Evolutionary conservation across 345 rosid genomes (phyloP).

Genomic region (Mangifera indica): DNA sequence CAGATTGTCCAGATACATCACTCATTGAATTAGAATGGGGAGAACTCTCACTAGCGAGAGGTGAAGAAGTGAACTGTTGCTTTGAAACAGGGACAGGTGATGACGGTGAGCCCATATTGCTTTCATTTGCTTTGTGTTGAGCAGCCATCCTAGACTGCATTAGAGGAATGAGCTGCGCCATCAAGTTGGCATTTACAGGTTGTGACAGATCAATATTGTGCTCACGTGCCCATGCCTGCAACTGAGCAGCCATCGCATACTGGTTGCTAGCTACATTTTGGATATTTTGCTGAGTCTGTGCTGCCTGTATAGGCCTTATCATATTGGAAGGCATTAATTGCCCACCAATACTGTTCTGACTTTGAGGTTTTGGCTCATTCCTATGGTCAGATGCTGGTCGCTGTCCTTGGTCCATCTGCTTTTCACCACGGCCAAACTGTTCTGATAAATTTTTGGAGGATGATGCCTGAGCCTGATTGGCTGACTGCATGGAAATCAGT

Average conservation of each 20-base stretch:
- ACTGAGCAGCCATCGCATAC: slow-evolving; percentile 71
- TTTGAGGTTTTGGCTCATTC: slow-evolving; percentile 52
- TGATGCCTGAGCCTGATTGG: slow-evolving; percentile 75
- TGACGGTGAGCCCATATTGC: slow-evolving; percentile 46
- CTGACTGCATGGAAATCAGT: slow-evolving; percentile 63
- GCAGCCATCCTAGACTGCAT: slow-evolving; percentile 86
- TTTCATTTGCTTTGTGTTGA: slow-evolving; percentile 72
- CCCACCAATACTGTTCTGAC: slow-evolving; percentile 53
- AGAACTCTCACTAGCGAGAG: slow-evolving; percentile 65
- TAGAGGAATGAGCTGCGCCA: slow-evolving; percentile 72
- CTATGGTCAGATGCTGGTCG: slow-evolving; percentile 56
- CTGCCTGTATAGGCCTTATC: slow-evolving; percentile 67
- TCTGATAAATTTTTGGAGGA: slow-evolving; percentile 73
- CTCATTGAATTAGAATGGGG: slow-evolving; percentile 72
- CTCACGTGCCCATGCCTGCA: slow-evolving; percentile 89
- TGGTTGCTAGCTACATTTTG: slow-evolving; percentile 66
- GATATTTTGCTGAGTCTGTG: slow-evolving; percentile 54
- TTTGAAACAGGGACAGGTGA: slow-evolving; percentile 58
- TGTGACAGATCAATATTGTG: slow-evolving; percentile 83
- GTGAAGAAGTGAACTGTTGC: slow-evolving; percentile 69
- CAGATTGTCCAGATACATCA: slow-evolving; percentile 81
- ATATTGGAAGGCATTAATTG: slow-evolving; percentile 57
- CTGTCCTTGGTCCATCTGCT: slow-evolving; percentile 59
- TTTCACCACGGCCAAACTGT: slow-evolving; percentile 60
- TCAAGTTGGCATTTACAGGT: slow-evolving; percentile 84